phyloP scores from a whole-genome alignment of 305 asterid genomes.

The Rubia occidens region DNA sequence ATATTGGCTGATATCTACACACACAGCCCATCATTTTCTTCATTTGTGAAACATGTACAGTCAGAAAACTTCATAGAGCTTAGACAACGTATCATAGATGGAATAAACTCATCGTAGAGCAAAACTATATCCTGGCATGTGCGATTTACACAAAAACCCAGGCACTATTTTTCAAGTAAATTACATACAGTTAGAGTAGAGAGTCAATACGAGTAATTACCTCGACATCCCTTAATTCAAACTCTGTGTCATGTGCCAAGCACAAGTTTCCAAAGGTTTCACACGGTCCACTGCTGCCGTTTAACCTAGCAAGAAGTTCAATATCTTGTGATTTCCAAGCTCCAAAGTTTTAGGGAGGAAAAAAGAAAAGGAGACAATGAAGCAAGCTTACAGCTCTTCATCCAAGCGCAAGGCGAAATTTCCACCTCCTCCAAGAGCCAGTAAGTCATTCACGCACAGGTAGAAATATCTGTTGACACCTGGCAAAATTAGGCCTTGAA shows the following conservation, averaged over 20 bases:
- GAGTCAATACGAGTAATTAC: conserved; percentile 22
- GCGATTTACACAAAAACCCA: background rate
- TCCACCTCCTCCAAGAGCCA: conserved; percentile 32
- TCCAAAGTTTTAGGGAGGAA: background rate
- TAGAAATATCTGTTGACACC: conserved; percentile 29
- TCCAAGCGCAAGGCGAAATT: conserved; percentile 28
- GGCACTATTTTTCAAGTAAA: background rate
- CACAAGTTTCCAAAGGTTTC: conserved; percentile 90
- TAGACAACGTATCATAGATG: background rate
- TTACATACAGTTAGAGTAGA: background rate
- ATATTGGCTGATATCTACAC: background rate
- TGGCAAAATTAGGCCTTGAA: conserved; percentile 9
- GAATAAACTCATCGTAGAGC: background rate
- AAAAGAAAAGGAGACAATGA: conserved; percentile 12
- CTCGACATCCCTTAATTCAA: conserved; percentile 80
- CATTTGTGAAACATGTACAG: background rate
- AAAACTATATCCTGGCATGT: background rate
- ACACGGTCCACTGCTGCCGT: conserved; percentile 84
- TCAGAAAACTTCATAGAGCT: background rate
- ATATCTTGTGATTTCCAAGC: conserved; percentile 4
- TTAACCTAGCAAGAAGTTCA: conserved; percentile 37
- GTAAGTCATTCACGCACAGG: conserved; percentile 26
- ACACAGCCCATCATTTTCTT: background rate
- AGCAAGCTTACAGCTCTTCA: conserved; percentile 45
- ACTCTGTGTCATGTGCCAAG: conserved; percentile 77